A percentile compares a stretch with the other conserved stretches of the same genome.
Conservation (phyloP, 2,329 filamentous ascomycete genomes). For the Clonostachys byssicola region DNA sequence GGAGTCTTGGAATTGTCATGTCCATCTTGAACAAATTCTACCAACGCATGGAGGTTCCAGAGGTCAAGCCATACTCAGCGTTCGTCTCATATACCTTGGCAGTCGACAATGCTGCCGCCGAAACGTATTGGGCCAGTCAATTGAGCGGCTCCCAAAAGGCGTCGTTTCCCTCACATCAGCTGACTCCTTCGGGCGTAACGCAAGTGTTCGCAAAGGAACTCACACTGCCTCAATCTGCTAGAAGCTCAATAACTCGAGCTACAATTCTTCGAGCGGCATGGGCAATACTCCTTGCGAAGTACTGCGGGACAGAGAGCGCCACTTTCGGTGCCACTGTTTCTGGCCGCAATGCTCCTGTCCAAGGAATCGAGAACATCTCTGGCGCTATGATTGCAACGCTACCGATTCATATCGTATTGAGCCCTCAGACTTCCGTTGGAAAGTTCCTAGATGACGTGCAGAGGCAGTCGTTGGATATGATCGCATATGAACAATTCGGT, state of each 20-base stretch:
- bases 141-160: conserved; percentile 1
- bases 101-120: conserved; percentile 1
- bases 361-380: conserved; percentile 5
- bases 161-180: conserved; percentile 1
- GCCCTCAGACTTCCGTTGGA: conserved; percentile 1
- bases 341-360: conserved; percentile 12
- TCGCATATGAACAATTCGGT: conserved; percentile 14
- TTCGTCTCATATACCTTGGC: conserved; percentile 6
- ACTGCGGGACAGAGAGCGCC: conserved; percentile 9
- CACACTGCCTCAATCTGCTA: conserved; percentile 1
- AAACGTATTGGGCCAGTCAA: conserved; percentile 5
- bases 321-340: conserved; percentile 14
- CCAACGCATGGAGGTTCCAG: neutral
- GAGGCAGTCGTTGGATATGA: conserved; percentile 8
- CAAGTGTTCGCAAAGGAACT: conserved; percentile 2
- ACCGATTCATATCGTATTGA: conserved; percentile 7
- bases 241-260: conserved; percentile 8
- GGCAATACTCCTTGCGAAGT: conserved; percentile 12
- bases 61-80: neutral
- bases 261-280: conserved; percentile 17
- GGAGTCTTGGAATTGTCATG: conserved; percentile 7
- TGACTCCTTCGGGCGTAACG: neutral
- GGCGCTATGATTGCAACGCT: conserved; percentile 10
- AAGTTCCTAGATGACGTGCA: conserved; percentile 8
- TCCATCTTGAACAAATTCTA: conserved; percentile 1